These are phyloP conservation scores for Phytophthora tubulina DNA, from an alignment of 352 stramenopile species.

Conservation along the genomic window DNA sequence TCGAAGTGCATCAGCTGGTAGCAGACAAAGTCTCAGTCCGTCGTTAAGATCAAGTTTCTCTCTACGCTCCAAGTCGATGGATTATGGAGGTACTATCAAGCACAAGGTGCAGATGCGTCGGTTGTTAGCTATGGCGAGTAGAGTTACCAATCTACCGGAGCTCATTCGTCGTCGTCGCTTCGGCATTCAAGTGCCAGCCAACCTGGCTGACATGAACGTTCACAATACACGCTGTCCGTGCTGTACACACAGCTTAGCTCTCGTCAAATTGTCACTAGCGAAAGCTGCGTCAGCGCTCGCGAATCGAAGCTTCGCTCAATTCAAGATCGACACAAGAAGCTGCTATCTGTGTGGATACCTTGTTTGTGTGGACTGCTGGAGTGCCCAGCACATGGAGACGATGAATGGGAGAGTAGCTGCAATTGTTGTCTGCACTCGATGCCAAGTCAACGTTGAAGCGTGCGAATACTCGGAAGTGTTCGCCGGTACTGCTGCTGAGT, in stretches of 20 bases:
- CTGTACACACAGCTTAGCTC: conserved; percentile 39
- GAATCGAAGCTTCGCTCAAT: conserved; percentile 13
- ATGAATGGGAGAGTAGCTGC: conserved; percentile 24
- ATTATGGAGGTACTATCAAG: conserved; percentile 7
- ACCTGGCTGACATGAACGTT: conserved; percentile 1
- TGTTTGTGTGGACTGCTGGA: conserved; percentile 37
- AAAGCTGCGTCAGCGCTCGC: conserved; percentile 26
- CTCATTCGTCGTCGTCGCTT: conserved; percentile 37
- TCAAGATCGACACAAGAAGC: conserved; percentile 33
- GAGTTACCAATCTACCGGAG: conserved; percentile 30
- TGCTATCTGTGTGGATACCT: conserved; percentile 44
- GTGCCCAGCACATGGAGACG: conserved; percentile 37
- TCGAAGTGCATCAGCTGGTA: conserved; percentile 13
- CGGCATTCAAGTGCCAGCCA: conserved; percentile 29
- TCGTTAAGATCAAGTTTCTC: background rate
- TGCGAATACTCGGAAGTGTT: conserved; percentile 48
- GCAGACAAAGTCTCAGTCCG: too few species aligned
- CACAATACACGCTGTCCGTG: conserved; percentile 38
- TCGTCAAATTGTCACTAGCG: conserved; percentile 32
- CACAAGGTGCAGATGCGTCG: conserved; percentile 28
- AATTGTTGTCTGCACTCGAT: conserved; percentile 41
- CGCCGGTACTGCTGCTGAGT: conserved; percentile 16
- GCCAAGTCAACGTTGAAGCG: conserved; percentile 31
- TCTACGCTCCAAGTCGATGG: background rate
- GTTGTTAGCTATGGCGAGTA: conserved; percentile 28